Conservation (phyloP, 768 basidiomycete species). For the Gelatoporia subvermispora region DNA sequence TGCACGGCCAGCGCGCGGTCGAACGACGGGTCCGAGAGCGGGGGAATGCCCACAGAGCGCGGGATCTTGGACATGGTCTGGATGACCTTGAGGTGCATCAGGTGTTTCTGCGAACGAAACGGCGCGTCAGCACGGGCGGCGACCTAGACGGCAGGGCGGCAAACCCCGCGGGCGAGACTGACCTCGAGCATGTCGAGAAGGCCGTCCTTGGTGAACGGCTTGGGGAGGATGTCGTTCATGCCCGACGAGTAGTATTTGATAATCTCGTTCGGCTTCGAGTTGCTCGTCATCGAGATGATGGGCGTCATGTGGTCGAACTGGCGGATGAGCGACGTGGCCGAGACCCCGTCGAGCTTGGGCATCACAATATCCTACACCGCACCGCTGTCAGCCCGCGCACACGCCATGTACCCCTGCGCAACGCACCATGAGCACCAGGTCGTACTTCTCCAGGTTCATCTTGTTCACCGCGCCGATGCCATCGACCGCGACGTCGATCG, state of each 20-base stretch:
- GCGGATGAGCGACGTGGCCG: conserved; percentile 88
- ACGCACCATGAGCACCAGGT: conserved; percentile 89
- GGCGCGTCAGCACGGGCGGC: not conserved
- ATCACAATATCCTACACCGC: conserved; percentile 83
- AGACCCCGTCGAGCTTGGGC: conserved; percentile 83
- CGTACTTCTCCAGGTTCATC: conserved; percentile 96
- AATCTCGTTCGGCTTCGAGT: conserved; percentile 88
- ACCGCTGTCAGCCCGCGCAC: not conserved
- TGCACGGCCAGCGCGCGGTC: conserved; percentile 49
- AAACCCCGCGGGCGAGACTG: conserved; percentile 10
- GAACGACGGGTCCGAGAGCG: conserved; percentile 49
- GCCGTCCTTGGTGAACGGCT: conserved; percentile 95
- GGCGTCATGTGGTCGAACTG: conserved; percentile 95
- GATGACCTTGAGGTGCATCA: conserved; percentile 82
- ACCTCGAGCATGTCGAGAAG: conserved; percentile 91
- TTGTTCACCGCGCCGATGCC: conserved; percentile 85
- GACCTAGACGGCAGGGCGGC: not conserved
- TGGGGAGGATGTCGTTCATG: conserved; percentile 96
- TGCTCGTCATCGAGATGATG: conserved; percentile 97
- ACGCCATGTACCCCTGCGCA: not conserved
- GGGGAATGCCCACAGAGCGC: conserved; percentile 63
- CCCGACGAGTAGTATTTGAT: conserved; percentile 87
- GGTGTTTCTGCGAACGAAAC: conserved; percentile 56
- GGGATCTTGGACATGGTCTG: conserved; percentile 69
- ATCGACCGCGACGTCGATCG: conserved; percentile 91